Evolutionary conservation across 495 filamentous ascomycete genomes (phyloP).

Genomic region (Parmelia sp.): DNA sequence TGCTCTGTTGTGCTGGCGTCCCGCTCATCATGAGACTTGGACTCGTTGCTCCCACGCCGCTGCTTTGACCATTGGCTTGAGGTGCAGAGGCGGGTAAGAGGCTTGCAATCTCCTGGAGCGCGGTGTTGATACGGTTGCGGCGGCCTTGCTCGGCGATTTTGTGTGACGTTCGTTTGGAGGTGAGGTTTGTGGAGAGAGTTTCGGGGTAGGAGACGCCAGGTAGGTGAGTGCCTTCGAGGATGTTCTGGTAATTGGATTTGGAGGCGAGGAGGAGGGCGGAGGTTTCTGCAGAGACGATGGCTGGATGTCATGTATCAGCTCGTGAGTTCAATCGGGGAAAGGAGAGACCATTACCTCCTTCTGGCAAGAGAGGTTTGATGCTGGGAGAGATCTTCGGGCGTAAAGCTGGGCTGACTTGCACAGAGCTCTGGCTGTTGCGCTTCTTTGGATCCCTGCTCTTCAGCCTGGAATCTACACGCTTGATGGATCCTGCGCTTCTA

Average conservation of each 20-base stretch:
- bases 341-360: conserved; percentile 53
- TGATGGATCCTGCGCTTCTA: conserved; percentile 19
- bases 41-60: conserved; percentile 27
- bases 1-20: conserved; percentile 49
- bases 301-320: conserved; percentile 17
- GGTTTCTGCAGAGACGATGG: conserved; percentile 54
- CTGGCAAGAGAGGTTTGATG: conserved; percentile 83
- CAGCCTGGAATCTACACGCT: conserved; percentile 28
- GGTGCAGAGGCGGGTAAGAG: conserved; percentile 56
- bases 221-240: conserved; percentile 84
- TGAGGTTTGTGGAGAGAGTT: conserved; percentile 83
- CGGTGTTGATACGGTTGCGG: conserved; percentile 89
- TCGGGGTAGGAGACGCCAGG: conserved; percentile 88
- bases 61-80: conserved; percentile 40
- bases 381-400: conserved; percentile 90
- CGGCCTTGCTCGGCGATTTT: conserved; percentile 97
- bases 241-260: conserved; percentile 97
- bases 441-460: conserved; percentile 50
- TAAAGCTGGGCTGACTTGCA: conserved; percentile 73
- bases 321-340: conserved; percentile 10
- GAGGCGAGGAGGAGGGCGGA: conserved; percentile 82
- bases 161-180: conserved; percentile 93
- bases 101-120: conserved; percentile 82
- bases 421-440: conserved; percentile 66
- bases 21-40: conserved; percentile 30